Conservation (phyloP, 257 asterid genomes). For the Nicotiana noctiflora region DNA sequence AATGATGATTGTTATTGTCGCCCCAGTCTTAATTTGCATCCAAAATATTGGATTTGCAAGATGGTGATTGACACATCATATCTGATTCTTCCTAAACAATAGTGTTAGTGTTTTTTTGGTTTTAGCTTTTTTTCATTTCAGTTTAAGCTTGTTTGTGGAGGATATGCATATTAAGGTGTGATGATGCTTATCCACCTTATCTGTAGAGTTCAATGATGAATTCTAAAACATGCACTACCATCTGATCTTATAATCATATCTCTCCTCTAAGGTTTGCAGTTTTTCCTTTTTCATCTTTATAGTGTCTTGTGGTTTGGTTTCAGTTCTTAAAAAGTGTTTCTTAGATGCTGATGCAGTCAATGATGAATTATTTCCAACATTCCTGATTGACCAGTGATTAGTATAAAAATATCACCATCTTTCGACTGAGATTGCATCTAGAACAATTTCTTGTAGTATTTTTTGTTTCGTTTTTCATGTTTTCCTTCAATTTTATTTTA, state of each 20-base stretch:
- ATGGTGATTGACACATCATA: conserved; percentile 30
- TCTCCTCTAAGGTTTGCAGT: not conserved
- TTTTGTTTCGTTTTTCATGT: not conserved
- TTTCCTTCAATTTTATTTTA: too few relatives aligned
- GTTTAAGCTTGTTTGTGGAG: not conserved
- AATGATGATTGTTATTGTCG: conserved; percentile 36
- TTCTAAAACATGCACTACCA: conserved; percentile 69
- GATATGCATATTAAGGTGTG: conserved; percentile 8
- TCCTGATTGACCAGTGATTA: conserved; percentile 47
- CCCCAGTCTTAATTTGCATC: conserved; percentile 44
- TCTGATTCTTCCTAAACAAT: conserved; percentile 21
- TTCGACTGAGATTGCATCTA: conserved; percentile 69
- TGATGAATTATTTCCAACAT: conserved; percentile 30
- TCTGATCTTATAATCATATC: conserved; percentile 46
- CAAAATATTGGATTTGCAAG: conserved; percentile 13
- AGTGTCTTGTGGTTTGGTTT: not conserved
- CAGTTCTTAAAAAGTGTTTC: not conserved
- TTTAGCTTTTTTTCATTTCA: not conserved
- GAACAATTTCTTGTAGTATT: not conserved
- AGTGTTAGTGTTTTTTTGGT: too few relatives aligned
- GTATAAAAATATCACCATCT: conserved; percentile 55
- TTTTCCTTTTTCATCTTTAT: not conserved
- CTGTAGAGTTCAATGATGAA: conserved; percentile 60
- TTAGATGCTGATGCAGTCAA: conserved; percentile 23
- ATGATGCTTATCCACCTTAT: conserved; percentile 43